These are phyloP conservation scores for Cicer yamashitae DNA, from an alignment of 306 rosid genomes.

Conservation along the genomic window DNA sequence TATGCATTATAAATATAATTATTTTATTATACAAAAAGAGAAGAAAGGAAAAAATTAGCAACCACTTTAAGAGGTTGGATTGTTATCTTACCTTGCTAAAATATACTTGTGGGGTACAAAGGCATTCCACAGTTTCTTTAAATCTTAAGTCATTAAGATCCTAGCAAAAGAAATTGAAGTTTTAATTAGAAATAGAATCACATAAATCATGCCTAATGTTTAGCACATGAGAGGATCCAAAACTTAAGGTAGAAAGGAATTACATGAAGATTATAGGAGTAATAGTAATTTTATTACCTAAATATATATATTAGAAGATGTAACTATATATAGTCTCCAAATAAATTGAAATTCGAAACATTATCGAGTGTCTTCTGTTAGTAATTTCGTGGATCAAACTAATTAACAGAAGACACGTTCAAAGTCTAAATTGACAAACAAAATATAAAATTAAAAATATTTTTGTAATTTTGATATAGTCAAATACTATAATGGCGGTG, in stretches of 20 bases:
- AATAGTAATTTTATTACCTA: too few relatives aligned
- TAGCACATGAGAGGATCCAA: not conserved
- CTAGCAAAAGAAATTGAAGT: conserved; percentile 47
- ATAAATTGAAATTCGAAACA: too few relatives aligned
- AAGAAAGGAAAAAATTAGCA: not conserved
- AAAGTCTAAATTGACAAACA: too few relatives aligned
- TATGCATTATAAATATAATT: not conserved
- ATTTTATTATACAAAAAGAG: not conserved
- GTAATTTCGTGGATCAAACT: too few relatives aligned
- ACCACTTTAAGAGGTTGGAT: not conserved
- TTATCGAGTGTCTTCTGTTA: too few relatives aligned
- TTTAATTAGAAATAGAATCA: conserved; percentile 14
- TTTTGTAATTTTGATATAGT: too few relatives aligned
- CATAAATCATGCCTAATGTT: not conserved
- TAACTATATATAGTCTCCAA: too few relatives aligned
- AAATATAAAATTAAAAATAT: too few relatives aligned
- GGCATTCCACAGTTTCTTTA: conserved; percentile 74
- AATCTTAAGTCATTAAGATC: conserved; percentile 67
- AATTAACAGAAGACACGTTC: too few relatives aligned
- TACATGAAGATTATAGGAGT: too few relatives aligned
- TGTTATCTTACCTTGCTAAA: conserved; percentile 63
- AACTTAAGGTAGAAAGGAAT: not conserved
- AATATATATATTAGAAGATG: too few relatives aligned
- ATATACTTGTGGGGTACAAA: conserved; percentile 69
- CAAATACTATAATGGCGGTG: too few relatives aligned